Base-by-base conservation (phyloP, 148 eudicot genomes). In the Rhododendron mucronatum region DNA sequence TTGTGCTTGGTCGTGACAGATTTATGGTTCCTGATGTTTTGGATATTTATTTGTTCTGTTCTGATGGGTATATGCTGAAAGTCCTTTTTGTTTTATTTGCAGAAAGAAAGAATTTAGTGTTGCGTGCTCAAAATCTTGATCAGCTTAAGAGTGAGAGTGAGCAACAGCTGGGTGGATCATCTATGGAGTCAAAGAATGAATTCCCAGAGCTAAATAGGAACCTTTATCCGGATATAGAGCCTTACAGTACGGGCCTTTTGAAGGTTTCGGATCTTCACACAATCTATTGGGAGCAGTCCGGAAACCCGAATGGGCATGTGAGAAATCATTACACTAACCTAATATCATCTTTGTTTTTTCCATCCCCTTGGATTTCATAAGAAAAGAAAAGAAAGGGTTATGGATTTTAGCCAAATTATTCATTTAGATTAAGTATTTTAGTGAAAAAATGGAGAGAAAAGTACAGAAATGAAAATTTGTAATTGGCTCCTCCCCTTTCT, bases 251-350 rank as follows among this genome's bases (percentile, higher is more conserved):
- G 13, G 98, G 98, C 16, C 91, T 89, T 55, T 91, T 97, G 89
- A 95, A 93, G 93, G 99, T 97, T 91, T 97, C 99, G 21, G 95
- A 95, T 84, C 84, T 94, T 89, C 99, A 97, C 83, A 80, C 92
- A 33, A 80, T 97, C 69, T 95, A 95, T 78, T 97, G 98, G 96
- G 99, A 97, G 93, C 96, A 97, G 87, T 97, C 98, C 13, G 98
- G 99, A 44, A 97, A 95, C 84, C 98, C 99, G 13, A 83, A 89
- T 90, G 99, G 99, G 63, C 91, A 93, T 91, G 99, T 97, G 92
- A 93, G 99, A 86, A 33, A 18, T 79, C 79, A 26, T 69, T 33
- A 20, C 53, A 23, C 74, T 57, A 21, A 33, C 6, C 13, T 65
- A 11, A 51, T 0, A 35, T 47, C 5, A 16, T 80, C 30, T 53